Evolutionary conservation across 2,329 filamentous ascomycete genomes (phyloP).

Genomic region (Camptophora hylomeconis): DNA sequence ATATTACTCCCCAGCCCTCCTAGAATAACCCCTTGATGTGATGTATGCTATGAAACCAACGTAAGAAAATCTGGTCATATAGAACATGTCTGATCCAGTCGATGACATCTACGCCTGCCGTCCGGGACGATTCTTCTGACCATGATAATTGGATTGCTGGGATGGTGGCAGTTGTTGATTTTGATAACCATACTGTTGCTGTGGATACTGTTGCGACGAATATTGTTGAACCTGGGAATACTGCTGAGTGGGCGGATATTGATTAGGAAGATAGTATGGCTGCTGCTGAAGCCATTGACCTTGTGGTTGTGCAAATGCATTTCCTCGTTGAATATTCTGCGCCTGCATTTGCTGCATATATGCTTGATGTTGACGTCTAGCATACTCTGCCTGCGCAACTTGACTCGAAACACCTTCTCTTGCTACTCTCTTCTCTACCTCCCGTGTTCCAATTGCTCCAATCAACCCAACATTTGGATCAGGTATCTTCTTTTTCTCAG

Average conservation of each 20-base stretch:
- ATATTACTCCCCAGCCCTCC: too few relatives aligned
- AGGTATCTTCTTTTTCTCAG: slow-evolving; percentile 37
- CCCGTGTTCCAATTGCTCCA: slow-evolving; percentile 64
- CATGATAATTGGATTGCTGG: too few relatives aligned
- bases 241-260: neutral
- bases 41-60: too few relatives aligned
- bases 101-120: too few relatives aligned
- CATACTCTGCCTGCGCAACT: slow-evolving; percentile 60
- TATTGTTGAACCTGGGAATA: slow-evolving; percentile 1
- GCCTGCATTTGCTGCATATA: slow-evolving; percentile 16
- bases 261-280: slow-evolving; percentile 1
- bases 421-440: slow-evolving; percentile 62
- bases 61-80: too few relatives aligned
- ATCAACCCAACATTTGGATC: slow-evolving; percentile 50
- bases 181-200: slow-evolving; percentile 1
- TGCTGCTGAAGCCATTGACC: slow-evolving; percentile 2
- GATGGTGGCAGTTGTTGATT: too few relatives aligned
- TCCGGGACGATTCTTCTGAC: too few relatives aligned
- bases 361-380: slow-evolving; percentile 45
- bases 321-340: too few relatives aligned
- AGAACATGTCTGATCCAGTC: too few relatives aligned
- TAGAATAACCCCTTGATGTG: too few relatives aligned
- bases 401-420: slow-evolving; percentile 56
- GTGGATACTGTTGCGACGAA: neutral
- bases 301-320: too few relatives aligned